Base-by-base conservation (phyloP, 495 filamentous ascomycete species). In the Penicillium antarcticum region DNA sequence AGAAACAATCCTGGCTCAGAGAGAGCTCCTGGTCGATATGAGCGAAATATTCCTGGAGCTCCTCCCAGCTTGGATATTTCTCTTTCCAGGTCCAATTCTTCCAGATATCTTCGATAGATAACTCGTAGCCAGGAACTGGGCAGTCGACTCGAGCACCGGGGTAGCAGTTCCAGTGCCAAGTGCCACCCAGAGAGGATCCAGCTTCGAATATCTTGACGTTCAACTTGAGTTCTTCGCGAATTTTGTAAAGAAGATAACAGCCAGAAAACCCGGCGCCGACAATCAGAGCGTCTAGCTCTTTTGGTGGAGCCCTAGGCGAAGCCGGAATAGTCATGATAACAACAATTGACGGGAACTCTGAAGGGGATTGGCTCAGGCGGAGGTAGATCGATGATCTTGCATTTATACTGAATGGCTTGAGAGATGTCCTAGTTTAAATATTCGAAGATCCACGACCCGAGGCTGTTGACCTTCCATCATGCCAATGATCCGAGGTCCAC, bases 1-100 rank as follows among this genome's bases (percentile, higher is more conserved):
- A 85, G 9, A 66, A 62, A 35, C 57, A 66, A 45, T 86, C 79
- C 35, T 78, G 80, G 18, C 62, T 73, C 24, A 86, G 53, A 17
- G 74, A 59, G 13, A 79, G 52, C 4, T 70, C 64, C 18, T 78
- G 68, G 11, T 79, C 80, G 11, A 80, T 70, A 54, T 83, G 79
- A 14, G 73, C 65, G 51, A 86, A 84, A 62, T 86, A 86, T 2
- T 43, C 56, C 6, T 68, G 66, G 1, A 85, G 57, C 45, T 86
- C 79, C 5, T 65, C 43, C 40, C 71, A 74, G 19, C 58, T 61
- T 0, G 82, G 81, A 54, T 80, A 86, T 34, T 74, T 75, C 21
- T 62, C 66, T 1, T 61, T 60, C 77, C 77, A 86, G 12, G 68
- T 76, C 76, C 73, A 84, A 12, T 70, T 68, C 47, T 80, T 68